phyloP scores from a whole-genome alignment of 2,329 filamentous ascomycete genomes.

The Plectosphaerella sp. region DNA sequence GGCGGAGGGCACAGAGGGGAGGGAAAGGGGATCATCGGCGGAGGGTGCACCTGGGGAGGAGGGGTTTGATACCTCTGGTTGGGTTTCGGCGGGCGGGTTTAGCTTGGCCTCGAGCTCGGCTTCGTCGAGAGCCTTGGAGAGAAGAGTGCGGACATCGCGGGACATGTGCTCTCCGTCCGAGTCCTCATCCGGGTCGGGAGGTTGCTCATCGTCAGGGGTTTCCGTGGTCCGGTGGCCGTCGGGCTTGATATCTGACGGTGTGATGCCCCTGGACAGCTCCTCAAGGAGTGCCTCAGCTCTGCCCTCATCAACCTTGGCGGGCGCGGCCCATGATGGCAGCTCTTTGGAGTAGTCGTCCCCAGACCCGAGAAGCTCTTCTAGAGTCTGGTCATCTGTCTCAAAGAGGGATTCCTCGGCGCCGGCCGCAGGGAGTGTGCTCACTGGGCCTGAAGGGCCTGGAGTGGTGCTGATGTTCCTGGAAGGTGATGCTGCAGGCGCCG shows the following conservation, averaged over 20 bases:
- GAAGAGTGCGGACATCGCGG: slow-evolving; percentile 36
- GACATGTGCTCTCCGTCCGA: slow-evolving; percentile 49
- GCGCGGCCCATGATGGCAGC: slow-evolving; percentile 8
- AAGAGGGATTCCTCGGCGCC: slow-evolving; percentile 33
- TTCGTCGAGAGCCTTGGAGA: slow-evolving; percentile 43
- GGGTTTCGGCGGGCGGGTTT: not conserved
- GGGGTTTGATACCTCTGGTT: not conserved
- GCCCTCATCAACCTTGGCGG: slow-evolving; percentile 20
- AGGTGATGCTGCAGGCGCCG: not conserved
- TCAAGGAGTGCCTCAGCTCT: slow-evolving; percentile 30
- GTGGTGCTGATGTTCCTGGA: not conserved
- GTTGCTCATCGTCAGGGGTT: not conserved
- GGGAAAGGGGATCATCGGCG: slow-evolving; percentile 18
- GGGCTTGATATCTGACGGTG: slow-evolving; percentile 8
- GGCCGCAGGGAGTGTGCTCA: not conserved
- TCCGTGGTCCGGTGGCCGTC: slow-evolving; percentile 1
- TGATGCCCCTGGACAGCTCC: slow-evolving; percentile 27
- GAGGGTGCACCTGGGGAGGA: not conserved
- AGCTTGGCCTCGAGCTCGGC: slow-evolving; percentile 26
- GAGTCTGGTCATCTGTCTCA: slow-evolving; percentile 44
- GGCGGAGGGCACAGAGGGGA: slow-evolving; percentile 41
- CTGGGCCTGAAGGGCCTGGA: slow-evolving; percentile 12
- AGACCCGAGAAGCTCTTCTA: slow-evolving; percentile 46
- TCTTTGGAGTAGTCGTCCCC: slow-evolving; percentile 22
- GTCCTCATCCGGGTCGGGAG: slow-evolving; percentile 27